phyloP scores from a whole-genome alignment of 192 early-diverging fungal species.

The Backusella morwellensis region DNA sequence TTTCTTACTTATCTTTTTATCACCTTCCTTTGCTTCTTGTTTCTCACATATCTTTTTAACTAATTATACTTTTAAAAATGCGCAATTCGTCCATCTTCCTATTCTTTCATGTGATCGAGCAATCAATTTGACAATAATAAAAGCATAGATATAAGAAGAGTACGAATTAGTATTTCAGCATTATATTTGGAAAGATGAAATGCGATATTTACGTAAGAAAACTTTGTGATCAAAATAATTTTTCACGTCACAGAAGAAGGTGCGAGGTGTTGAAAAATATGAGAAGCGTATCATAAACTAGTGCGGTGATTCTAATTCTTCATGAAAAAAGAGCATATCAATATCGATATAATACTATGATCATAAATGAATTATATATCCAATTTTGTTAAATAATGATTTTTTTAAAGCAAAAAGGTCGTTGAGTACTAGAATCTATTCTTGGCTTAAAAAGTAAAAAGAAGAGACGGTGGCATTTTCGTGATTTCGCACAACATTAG shows the following conservation, averaged over 20 bases:
- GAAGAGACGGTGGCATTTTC: background rate
- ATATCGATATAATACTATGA: background rate
- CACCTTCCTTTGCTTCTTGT: background rate
- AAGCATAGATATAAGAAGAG: background rate
- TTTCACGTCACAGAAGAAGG: background rate
- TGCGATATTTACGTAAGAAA: background rate
- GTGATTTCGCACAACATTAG: background rate
- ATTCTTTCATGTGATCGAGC: background rate
- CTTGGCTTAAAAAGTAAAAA: background rate
- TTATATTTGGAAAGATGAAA: background rate
- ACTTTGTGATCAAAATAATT: background rate
- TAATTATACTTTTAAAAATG: background rate
- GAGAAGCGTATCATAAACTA: background rate
- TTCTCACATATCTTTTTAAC: background rate
- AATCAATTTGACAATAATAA: background rate
- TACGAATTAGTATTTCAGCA: no score
- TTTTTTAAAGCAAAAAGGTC: background rate
- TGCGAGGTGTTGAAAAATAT: background rate
- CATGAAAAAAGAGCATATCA: background rate
- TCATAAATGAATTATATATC: background rate
- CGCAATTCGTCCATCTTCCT: background rate
- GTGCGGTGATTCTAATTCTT: background rate
- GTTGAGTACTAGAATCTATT: background rate
- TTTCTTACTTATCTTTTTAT: background rate
- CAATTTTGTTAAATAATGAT: no score